Evolutionary conservation across 2,329 filamentous ascomycete genomes (phyloP), one percentile per base, ranked within the genome.

Genomic region (Penicillium sp.): DNA sequence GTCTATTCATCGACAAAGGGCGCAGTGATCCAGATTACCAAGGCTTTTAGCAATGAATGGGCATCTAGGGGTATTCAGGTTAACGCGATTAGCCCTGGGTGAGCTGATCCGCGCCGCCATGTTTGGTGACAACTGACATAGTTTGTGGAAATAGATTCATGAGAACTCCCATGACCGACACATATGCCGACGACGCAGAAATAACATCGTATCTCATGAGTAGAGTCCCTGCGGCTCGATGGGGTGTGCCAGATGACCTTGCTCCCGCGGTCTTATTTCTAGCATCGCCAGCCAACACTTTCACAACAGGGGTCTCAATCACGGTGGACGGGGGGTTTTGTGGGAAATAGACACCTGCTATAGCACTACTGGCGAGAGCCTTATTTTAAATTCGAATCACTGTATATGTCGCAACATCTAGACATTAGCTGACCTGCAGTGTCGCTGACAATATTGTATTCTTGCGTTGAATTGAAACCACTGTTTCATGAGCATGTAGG

Each of bases 1-100:
- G 93, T 92, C 1, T 97, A 97, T 73, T 90, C 92, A 0, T 91
- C 92, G 0, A 88, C 87, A 65, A 97, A 97, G 79, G 93, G 92
- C 51, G 93, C 91, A 11, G 89, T 97, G 0, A 89, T 87, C 5
- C 92, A 96, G 79, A 78, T 96, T 63, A 95, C 92, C 57, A 96
- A 95, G 80, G 89, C 90, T 30, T 82, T 96, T 60, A 88, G 89
- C 51, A 97, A 97, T 73, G 91, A 96, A 79, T 97, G 93, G 93
- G 87, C 89, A 0, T 77, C 82, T n/a, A 85, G 88, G 71, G 92
- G 92, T 3, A 84, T 97, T 63, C 91, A 85, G 0, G 92, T 96
- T 44, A 97, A 97, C 76, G 91, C 90, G 6, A 91, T 97, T 73
- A 92, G 92, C 2, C 93, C 93, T 0, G 93, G 93, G 0, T 50